Evolutionary conservation across 495 filamentous ascomycete genomes (phyloP).

Genomic region (Xylaria intraflava): DNA sequence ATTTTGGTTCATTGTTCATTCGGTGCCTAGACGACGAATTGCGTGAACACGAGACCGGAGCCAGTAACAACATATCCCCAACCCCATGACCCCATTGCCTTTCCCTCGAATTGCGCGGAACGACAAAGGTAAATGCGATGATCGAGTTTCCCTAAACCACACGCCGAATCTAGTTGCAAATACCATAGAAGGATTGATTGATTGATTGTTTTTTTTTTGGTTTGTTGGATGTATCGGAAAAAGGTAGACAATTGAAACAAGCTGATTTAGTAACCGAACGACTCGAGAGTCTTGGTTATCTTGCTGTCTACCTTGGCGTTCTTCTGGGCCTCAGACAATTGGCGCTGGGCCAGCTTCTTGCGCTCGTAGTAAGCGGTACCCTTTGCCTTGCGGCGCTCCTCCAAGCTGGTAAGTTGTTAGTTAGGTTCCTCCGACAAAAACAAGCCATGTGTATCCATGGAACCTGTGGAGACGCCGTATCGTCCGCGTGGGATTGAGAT

Average conservation of each 20-base stretch:
- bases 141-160: constrained; percentile 31
- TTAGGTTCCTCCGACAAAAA: constrained; percentile 9
- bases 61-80: constrained; percentile 21
- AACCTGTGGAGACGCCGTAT: not conserved
- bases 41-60: constrained; percentile 28
- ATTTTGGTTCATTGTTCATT: constrained; percentile 28
- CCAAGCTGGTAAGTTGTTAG: constrained; percentile 62
- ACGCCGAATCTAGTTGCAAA: constrained; percentile 31
- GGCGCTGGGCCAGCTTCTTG: constrained; percentile 91
- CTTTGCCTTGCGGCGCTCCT: constrained; percentile 99
- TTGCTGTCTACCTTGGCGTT: constrained; percentile 74
- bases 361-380: constrained; percentile 97
- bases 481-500: not conserved
- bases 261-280: constrained; percentile 47
- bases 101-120: constrained; percentile 25
- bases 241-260: constrained; percentile 18
- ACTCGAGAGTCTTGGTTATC: constrained; percentile 48
- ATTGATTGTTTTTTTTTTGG: no score
- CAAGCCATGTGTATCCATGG: constrained; percentile 12
- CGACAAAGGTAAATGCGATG: constrained; percentile 29
- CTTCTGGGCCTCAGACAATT: constrained; percentile 86
- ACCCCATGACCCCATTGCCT: constrained; percentile 25
- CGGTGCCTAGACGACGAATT: constrained; percentile 29
- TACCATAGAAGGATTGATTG: constrained; percentile 20
- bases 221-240: constrained; percentile 26